These are phyloP conservation scores for Scutellaria barbata DNA, from an alignment of 257 asterid genomes.

Conservation along the genomic window DNA sequence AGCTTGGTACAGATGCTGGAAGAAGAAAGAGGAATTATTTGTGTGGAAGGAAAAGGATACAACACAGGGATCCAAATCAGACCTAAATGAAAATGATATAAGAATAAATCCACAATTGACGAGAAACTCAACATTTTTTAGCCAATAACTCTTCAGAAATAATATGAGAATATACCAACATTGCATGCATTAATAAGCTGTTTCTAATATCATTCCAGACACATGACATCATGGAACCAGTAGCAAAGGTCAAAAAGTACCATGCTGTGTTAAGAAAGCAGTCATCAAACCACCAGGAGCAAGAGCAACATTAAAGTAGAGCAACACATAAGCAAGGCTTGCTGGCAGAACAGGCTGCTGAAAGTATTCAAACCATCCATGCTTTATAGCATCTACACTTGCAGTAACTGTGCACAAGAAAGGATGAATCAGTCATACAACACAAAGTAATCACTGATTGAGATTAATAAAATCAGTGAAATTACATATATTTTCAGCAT, in stretches of 20 bases:
- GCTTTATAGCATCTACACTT: conserved; percentile 72
- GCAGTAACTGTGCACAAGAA: conserved; percentile 47
- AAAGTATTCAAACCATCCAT: conserved; percentile 89
- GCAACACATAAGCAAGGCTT: conserved; percentile 88
- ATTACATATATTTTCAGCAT: conserved; percentile 67
- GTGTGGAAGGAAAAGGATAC: not conserved
- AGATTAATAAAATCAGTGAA: conserved; percentile 23
- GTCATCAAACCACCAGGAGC: conserved; percentile 98
- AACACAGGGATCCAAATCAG: not conserved
- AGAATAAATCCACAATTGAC: not conserved
- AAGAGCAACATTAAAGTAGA: conserved; percentile 84
- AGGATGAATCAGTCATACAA: conserved; percentile 36
- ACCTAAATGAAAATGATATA: conserved; percentile 5
- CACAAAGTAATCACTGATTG: conserved; percentile 32
- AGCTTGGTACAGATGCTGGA: not conserved
- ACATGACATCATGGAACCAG: conserved; percentile 26
- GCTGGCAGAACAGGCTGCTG: conserved; percentile 98
- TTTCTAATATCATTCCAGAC: conserved; percentile 3
- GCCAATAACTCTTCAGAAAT: conserved; percentile 3
- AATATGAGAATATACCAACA: not conserved
- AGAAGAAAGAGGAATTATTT: not conserved
- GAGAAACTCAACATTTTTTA: conserved; percentile 2
- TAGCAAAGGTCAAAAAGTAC: conserved; percentile 46
- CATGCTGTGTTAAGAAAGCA: conserved; percentile 89
- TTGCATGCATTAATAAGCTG: conserved; percentile 5